Evolutionary conservation across 2,329 filamentous ascomycete species (phyloP).

Genomic region (Monosporascus sp.): DNA sequence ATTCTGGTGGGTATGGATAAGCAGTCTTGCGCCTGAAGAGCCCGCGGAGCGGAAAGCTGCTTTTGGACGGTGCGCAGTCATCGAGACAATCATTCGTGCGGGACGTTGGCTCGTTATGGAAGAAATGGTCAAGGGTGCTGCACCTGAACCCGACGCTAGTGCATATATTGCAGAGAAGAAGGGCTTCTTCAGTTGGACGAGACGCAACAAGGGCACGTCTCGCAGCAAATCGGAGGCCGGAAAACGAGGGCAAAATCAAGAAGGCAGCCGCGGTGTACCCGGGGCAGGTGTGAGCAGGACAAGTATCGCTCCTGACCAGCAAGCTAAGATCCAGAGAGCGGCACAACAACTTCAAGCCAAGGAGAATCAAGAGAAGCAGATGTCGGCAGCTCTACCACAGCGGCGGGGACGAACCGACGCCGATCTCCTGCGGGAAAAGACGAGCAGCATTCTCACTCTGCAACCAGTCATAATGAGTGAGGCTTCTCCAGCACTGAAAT

Average conservation of each 20-base stretch:
- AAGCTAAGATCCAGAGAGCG: conserved; percentile 87
- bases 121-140: conserved; percentile 91
- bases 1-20: conserved; percentile 99
- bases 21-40: conserved; percentile 87
- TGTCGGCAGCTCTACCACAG: conserved; percentile 32
- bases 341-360: conserved; percentile 76
- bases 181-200: conserved; percentile 83
- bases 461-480: conserved; percentile 81
- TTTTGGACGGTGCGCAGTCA: conserved; percentile 86
- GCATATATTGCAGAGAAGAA: conserved; percentile 96
- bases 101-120: conserved; percentile 93
- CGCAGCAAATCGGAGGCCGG: conserved; percentile 66
- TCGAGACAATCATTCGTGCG: conserved; percentile 78
- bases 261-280: conserved; percentile 34
- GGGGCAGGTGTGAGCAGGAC: conserved; percentile 60
- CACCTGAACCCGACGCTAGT: conserved; percentile 74
- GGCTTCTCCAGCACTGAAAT: conserved; percentile 91
- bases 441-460: conserved; percentile 82
- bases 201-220: conserved; percentile 55
- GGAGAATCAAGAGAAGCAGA: conserved; percentile 47
- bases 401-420: conserved; percentile 52
- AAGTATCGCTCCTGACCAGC: conserved; percentile 84
- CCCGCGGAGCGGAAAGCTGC: conserved; percentile 79
- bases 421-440: conserved; percentile 62
- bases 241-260: conserved; percentile 51